A percentile compares a stretch with the other conserved stretches of the same genome.
Conservation (phyloP, 2,329 filamentous ascomycete species). For the Chaetomiaceae sp. region DNA sequence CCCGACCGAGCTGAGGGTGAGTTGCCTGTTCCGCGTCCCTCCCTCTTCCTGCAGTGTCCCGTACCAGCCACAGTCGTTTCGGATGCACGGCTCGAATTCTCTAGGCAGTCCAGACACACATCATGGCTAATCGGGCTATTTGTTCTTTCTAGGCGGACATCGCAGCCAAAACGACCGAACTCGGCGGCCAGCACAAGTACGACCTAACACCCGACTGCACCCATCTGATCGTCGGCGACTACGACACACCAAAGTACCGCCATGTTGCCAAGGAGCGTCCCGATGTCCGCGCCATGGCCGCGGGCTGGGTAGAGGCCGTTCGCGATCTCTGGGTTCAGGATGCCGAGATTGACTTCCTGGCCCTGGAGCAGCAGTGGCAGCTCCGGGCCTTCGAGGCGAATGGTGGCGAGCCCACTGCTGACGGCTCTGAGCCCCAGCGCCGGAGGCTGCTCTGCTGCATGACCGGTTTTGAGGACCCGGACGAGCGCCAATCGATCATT, state of each 20-base stretch:
- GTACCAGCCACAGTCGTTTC: neutral
- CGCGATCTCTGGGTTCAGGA: slow-evolving; percentile 75
- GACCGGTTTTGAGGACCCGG: slow-evolving; percentile 52
- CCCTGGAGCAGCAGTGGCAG: slow-evolving; percentile 60
- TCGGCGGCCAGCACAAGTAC: slow-evolving; percentile 82
- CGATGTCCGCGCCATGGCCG: slow-evolving; percentile 76
- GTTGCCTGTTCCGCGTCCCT: slow-evolving; percentile 17
- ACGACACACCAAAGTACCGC: slow-evolving; percentile 87
- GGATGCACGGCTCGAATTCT: neutral
- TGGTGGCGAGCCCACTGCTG: slow-evolving; percentile 35
- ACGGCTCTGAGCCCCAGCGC: slow-evolving; percentile 24
- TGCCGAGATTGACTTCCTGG: slow-evolving; percentile 63
- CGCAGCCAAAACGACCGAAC: slow-evolving; percentile 61
- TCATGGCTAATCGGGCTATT: slow-evolving; percentile 7
- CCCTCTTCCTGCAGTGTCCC: neutral
- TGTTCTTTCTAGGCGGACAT: slow-evolving; percentile 43
- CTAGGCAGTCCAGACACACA: too few species aligned
- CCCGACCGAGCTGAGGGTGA: slow-evolving; percentile 69
- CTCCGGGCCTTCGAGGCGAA: slow-evolving; percentile 57
- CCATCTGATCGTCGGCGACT: slow-evolving; percentile 84
- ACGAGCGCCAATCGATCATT: slow-evolving; percentile 64
- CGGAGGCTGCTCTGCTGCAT: slow-evolving; percentile 46
- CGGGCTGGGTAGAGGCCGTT: slow-evolving; percentile 79
- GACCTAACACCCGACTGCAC: slow-evolving; percentile 95
- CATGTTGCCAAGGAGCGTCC: slow-evolving; percentile 86